Percentiles rank a stretch among this genome's conserved stretches.
phyloP scores from a whole-genome alignment of 2,329 filamentous ascomycete species.

The Nemania abortiva region DNA sequence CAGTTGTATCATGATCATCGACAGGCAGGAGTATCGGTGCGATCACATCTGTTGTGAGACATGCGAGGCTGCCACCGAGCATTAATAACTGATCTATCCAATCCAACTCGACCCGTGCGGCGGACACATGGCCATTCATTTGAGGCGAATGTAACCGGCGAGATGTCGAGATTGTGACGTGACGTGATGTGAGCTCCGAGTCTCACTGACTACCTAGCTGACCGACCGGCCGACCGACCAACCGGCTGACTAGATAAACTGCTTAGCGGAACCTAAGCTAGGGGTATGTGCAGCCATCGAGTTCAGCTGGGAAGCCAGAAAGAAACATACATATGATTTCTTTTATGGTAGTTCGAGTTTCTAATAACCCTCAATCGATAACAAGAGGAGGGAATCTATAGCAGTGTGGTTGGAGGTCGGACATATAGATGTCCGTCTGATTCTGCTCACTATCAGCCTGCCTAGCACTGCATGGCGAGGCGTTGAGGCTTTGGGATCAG shows the following conservation, averaged over 20 bases:
- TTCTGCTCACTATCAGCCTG: constrained; percentile 19
- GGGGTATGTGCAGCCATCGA: constrained; percentile 19
- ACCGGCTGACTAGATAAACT: neutral
- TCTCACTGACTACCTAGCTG: neutral
- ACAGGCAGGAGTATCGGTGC: constrained; percentile 62
- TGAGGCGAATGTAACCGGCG: constrained; percentile 14
- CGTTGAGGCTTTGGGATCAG: constrained; percentile 34
- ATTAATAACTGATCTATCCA: constrained; percentile 17
- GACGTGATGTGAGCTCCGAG: neutral
- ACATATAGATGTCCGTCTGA: constrained; percentile 7
- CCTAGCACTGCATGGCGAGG: constrained; percentile 28
- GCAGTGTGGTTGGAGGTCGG: neutral
- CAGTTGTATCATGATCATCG: constrained; percentile 65
- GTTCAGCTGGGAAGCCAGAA: constrained; percentile 7
- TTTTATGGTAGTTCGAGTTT: neutral
- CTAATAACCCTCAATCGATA: constrained; percentile 7
- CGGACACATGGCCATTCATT: constrained; percentile 1
- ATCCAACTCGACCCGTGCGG: constrained; percentile 9
- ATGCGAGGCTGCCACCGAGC: constrained; percentile 59
- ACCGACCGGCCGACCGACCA: neutral
- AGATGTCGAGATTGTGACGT: constrained; percentile 11
- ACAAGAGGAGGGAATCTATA: constrained; percentile 1
- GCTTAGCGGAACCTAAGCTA: neutral
- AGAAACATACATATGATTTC: neutral
- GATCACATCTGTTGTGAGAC: constrained; percentile 67